These are phyloP conservation scores for Quercus robur DNA, from an alignment of 306 rosid genomes.

Conservation along the genomic window DNA sequence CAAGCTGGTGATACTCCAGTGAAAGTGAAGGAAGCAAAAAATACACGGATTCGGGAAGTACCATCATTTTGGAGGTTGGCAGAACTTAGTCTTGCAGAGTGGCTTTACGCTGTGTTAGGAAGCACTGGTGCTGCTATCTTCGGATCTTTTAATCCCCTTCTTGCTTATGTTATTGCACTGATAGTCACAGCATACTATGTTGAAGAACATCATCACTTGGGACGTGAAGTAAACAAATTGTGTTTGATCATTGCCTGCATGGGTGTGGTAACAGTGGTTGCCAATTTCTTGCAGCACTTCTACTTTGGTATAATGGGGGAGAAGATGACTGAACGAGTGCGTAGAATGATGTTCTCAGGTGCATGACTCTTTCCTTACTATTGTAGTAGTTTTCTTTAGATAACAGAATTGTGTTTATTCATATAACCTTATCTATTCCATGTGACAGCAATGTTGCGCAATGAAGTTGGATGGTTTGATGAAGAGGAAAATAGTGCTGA, in stretches of 20 bases:
- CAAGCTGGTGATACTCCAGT: slow-evolving; percentile 65
- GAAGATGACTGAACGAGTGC: slow-evolving; percentile 99
- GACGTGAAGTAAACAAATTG: slow-evolving; percentile 75
- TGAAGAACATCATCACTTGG: slow-evolving; percentile 34
- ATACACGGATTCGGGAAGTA: slow-evolving; percentile 47
- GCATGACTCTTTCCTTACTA: slow-evolving; percentile 13
- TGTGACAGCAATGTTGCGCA: slow-evolving; percentile 93
- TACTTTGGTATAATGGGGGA: slow-evolving; percentile 99
- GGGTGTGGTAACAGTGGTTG: slow-evolving; percentile 94
- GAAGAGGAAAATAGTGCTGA: slow-evolving; percentile 97
- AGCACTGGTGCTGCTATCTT: slow-evolving; percentile 97
- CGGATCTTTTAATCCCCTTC: slow-evolving; percentile 99
- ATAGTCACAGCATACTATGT: slow-evolving; percentile 79
- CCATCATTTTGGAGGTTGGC: slow-evolving; percentile 98
- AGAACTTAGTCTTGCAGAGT: slow-evolving; percentile 93
- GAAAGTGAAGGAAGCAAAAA: slow-evolving; percentile 45
- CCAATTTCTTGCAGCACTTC: slow-evolving; percentile 98
- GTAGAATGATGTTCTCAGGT: slow-evolving; percentile 99
- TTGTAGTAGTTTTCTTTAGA: slow-evolving; percentile 4
- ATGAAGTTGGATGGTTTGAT: slow-evolving; percentile 98
- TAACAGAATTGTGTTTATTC: slow-evolving; percentile 4
- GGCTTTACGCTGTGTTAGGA: slow-evolving; percentile 98
- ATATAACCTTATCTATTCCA: slow-evolving; percentile 31
- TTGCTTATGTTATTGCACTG: slow-evolving; percentile 90
- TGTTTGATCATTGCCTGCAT: slow-evolving; percentile 97